Evolutionary conservation across 139 green algal species (phyloP).

Genomic region (Trebouxia sp.): DNA sequence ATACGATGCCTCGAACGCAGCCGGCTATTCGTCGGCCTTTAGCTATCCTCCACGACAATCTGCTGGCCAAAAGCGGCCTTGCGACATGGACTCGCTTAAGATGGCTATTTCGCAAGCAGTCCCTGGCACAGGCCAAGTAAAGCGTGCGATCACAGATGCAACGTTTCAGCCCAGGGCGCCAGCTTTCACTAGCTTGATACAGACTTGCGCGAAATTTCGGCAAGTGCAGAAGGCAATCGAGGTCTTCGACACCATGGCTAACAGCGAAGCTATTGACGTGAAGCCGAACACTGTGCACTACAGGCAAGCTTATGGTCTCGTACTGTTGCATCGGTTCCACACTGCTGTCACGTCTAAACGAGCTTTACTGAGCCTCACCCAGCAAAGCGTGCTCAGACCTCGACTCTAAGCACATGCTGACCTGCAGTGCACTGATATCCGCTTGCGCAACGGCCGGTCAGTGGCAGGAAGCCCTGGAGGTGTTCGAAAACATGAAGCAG

Average conservation of each 20-base stretch:
- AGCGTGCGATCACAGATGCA: conserved; percentile 28
- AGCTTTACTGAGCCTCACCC: too few relatives aligned
- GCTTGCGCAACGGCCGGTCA: conserved; percentile 37
- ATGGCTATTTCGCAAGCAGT: conserved; percentile 31
- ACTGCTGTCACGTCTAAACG: too few relatives aligned
- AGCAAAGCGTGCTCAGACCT: too few relatives aligned
- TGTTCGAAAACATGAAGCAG: conserved; percentile 51
- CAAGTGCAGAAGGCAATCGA: conserved; percentile 48
- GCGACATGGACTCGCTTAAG: conserved; percentile 45
- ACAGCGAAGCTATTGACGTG: neutral
- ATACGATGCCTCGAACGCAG: neutral
- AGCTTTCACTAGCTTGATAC: conserved; percentile 56
- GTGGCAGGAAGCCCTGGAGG: conserved; percentile 47
- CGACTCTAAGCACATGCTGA: conserved; percentile 47
- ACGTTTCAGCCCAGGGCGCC: conserved; percentile 38
- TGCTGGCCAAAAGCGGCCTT: neutral
- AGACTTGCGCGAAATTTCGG: conserved; percentile 38
- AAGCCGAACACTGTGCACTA: neutral
- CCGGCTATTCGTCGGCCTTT: neutral
- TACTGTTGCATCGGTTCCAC: neutral
- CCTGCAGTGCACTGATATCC: conserved; percentile 45
- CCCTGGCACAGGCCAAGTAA: conserved; percentile 38
- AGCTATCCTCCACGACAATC: neutral
- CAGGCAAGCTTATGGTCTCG: neutral
- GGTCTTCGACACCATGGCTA: conserved; percentile 45